Conservation (phyloP, 805 yeast species). For the Kodamaea hsintzibuensis region DNA sequence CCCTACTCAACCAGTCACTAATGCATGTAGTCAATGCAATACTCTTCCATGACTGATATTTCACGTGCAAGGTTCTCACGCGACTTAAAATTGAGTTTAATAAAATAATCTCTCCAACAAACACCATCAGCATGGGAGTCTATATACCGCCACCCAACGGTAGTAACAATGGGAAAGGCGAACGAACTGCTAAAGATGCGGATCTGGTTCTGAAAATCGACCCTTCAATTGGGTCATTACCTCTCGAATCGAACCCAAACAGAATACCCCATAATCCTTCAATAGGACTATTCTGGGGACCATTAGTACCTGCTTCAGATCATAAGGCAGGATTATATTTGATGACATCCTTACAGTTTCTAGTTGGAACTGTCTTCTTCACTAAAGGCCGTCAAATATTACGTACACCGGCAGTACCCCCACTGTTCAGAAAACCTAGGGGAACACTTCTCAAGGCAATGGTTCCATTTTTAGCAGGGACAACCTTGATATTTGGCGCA, state of each 20-base stretch:
- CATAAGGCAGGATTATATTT: constrained; percentile 54
- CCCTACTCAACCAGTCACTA: too few relatives aligned
- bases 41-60: too few relatives aligned
- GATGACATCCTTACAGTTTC: constrained; percentile 53
- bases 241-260: neutral
- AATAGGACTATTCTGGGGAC: constrained; percentile 52
- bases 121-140: constrained; percentile 28
- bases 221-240: neutral
- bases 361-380: constrained; percentile 41
- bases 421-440: constrained; percentile 1
- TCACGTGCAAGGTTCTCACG: too few relatives aligned
- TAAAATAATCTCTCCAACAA: neutral
- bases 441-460: constrained; percentile 14
- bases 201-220: neutral
- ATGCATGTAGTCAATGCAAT: too few relatives aligned
- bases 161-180: neutral
- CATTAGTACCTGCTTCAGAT: constrained; percentile 72
- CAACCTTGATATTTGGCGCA: constrained; percentile 51
- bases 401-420: constrained; percentile 9
- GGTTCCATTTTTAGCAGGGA: constrained; percentile 33
- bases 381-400: constrained; percentile 19
- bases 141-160: constrained; percentile 35
- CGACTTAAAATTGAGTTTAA: neutral
- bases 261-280: constrained; percentile 16
- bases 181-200: neutral